Evolutionary conservation across 352 stramenopile species (phyloP), one percentile per base, ranked within the genome.

Genomic region (Phytophthora tubulina): DNA sequence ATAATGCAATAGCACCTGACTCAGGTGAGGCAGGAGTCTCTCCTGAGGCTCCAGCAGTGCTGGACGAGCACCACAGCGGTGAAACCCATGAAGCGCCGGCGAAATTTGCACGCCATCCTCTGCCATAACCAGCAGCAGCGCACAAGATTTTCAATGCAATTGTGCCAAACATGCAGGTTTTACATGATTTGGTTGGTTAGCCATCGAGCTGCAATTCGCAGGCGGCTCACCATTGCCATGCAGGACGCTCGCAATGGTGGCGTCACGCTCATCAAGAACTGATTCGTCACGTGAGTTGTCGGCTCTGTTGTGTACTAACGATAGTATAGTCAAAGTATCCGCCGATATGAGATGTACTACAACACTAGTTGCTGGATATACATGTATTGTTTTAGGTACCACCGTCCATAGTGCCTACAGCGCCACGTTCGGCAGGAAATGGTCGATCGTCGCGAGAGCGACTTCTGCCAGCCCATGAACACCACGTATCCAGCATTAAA

Each of bases 401-500:
- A n/a, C n/a, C n/a, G n/a, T n/a, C n/a, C n/a, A n/a, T n/a, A n/a
- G n/a, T n/a, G n/a, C n/a, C 56, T 67, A 74, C 33, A 75, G 39
- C 35, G 3, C 35, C 15, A 76, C 62, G 31, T 72, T 69, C 5
- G 67, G 42, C 49, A 95, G 76, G 81, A 94, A 92, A 3, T 64
- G 51, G 55, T 88, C 81, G 67, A 91, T 72, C 76, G 91, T 89
- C 35, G 68, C 70, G n/a, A 89, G 46, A 35, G 78, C 45, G 3
- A 81, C 76, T 21, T 64, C 54, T 0, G 82, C 49, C 89, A 78
- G 58, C 89, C 75, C 66, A 69, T 78, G 4, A 80, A 71, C 36
- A 84, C 83, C 65, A 90, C 70, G 67, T 91, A 82, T 3, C 82
- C 82, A 0, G 84, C 79, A n/a, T 88, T 78, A 48, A 74, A 86